Conservation (phyloP, 495 filamentous ascomycete genomes). For the Neurospora sublineolata region DNA sequence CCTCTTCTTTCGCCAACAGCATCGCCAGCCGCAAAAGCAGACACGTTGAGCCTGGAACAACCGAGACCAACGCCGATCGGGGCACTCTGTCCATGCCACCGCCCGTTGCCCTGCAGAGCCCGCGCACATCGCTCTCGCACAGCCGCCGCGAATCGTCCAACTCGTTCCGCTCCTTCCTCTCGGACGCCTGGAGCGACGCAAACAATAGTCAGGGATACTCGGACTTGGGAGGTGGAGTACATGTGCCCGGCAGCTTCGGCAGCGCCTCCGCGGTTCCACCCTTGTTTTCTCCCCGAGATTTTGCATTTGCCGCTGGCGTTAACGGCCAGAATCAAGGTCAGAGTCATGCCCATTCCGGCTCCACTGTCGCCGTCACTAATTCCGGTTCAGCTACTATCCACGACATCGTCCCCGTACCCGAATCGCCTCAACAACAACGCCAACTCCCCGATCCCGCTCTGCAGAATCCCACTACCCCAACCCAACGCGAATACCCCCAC, state of each 20-base stretch:
- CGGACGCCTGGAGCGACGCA: slow-evolving; percentile 22
- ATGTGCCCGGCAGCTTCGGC: not conserved
- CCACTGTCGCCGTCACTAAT: not conserved
- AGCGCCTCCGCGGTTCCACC: not conserved
- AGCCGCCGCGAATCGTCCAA: slow-evolving; percentile 21
- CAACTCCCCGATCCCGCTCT: slow-evolving; percentile 36
- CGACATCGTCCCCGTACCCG: slow-evolving; percentile 7
- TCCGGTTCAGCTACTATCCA: slow-evolving; percentile 16
- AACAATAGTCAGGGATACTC: slow-evolving; percentile 6
- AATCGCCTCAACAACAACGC: slow-evolving; percentile 9
- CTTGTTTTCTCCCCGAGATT: slow-evolving; percentile 13
- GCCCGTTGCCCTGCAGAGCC: slow-evolving; percentile 22
- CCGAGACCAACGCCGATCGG: slow-evolving; percentile 36
- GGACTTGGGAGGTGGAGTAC: slow-evolving; percentile 3
- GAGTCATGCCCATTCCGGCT: not conserved
- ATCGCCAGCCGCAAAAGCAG: slow-evolving; percentile 39
- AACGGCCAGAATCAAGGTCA: not conserved
- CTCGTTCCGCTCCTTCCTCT: slow-evolving; percentile 2
- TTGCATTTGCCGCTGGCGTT: slow-evolving; percentile 8
- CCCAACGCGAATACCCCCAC: not conserved
- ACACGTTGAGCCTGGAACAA: slow-evolving; percentile 42
- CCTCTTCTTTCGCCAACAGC: slow-evolving; percentile 13
- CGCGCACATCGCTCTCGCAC: slow-evolving; percentile 13
- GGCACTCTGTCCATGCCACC: slow-evolving; percentile 53
- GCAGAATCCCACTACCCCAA: slow-evolving; percentile 9